phyloP scores from a whole-genome alignment of 176 grass and related monocot genomes.

The Oryza officinalis region DNA sequence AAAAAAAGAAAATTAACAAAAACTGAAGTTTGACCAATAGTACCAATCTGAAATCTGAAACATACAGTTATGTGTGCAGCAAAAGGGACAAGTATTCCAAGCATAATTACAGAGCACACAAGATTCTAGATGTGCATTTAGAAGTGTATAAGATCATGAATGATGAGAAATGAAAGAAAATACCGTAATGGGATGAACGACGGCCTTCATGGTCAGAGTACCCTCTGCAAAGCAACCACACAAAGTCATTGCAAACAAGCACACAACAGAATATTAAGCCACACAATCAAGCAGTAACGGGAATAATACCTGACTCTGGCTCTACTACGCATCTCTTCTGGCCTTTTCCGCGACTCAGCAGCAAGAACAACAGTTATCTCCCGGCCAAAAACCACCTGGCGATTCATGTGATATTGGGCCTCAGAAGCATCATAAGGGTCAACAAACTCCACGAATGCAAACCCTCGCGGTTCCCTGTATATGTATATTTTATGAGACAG shows the following conservation, averaged over 20 bases:
- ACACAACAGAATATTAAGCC: constrained; percentile 10
- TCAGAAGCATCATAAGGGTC: constrained; percentile 89
- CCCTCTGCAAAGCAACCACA: constrained; percentile 56
- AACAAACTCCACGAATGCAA: constrained; percentile 95
- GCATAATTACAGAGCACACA: not conserved
- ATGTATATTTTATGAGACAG: constrained; percentile 27
- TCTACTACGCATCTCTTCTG: constrained; percentile 89
- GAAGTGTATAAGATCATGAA: not conserved
- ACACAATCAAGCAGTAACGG: constrained; percentile 1
- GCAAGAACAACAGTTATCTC: constrained; percentile 98
- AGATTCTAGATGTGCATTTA: not conserved
- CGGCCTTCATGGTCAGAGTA: constrained; percentile 72
- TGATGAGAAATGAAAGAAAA: constrained; percentile 14
- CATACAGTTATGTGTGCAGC: not conserved
- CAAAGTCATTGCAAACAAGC: constrained; percentile 28
- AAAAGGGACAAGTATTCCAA: not conserved
- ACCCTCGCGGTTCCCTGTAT: constrained; percentile 83
- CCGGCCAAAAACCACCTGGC: constrained; percentile 80
- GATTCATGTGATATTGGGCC: constrained; percentile 99
- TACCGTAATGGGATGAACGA: constrained; percentile 76
- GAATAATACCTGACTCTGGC: constrained; percentile 55
- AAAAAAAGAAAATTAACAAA: not conserved
- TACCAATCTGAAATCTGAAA: not conserved
- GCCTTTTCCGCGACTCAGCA: constrained; percentile 86
- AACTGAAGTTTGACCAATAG: not conserved